Base-by-base conservation (phyloP, 129 eudicot genomes). In the Lonicera japonica region DNA sequence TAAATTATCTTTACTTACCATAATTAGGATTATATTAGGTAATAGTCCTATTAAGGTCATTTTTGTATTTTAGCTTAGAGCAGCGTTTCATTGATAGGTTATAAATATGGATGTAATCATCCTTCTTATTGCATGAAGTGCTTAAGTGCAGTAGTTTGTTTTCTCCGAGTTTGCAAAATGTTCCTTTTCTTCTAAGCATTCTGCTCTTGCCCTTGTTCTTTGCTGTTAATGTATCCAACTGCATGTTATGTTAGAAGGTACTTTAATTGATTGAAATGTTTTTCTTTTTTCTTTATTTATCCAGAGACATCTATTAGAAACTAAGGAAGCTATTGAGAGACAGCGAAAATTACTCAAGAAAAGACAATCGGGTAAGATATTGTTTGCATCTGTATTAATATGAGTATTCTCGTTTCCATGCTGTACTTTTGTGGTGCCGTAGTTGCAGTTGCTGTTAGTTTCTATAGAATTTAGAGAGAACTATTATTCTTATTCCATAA, bases 291-390 rank as follows among this genome's bases (percentile, higher is more conserved):
- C 6, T 29, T 29, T 29, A 1, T 6, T 29, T 29, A 29, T 43
- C 5, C 50, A 92, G 98, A 87, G 79, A 71, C 86, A 80, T 67
- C 80, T 87, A 72, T 65, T 92, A 70, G 98, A 92, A 69, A 70
- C 67, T 67, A 82, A 90, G 65, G 98, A 92, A 79, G 81, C 88
- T 70, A 83, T 92, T 78, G 98, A 92, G 77, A 80, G 98, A 79
- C 95, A 84, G 79, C 81, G 98, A 55, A 92, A 87, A 58, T 85
- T 68, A 51, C 79, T 92, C 69, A 92, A 85, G 85, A 92, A 87
- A 72, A 81, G 83, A 20, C 98, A 82, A 66, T 64, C 95, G 57
- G 98, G 98, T 87, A 80, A 43, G 70, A 12, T 40, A 43, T 47
- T 43, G 54, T 50, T 34, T 43, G 45, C 11, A 19, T 40, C 61